These are phyloP conservation scores for Phialocephala subalpina DNA, from an alignment of 2,329 filamentous ascomycete genomes.

Conservation along the genomic window DNA sequence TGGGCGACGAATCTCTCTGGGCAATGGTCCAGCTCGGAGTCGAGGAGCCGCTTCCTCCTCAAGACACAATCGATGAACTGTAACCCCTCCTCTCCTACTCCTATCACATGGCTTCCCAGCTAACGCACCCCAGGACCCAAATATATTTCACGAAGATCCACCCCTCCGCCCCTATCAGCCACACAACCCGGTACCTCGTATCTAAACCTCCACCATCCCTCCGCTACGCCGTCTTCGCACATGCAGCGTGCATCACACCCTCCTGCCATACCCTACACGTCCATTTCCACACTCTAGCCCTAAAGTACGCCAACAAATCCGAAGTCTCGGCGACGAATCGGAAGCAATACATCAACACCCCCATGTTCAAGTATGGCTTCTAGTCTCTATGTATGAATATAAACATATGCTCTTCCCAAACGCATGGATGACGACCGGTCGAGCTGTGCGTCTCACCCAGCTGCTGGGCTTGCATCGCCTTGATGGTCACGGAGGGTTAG, in stretches of 20 bases:
- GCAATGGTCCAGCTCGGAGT: slow-evolving; percentile 22
- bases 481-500: slow-evolving; percentile 79
- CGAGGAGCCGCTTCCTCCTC: slow-evolving; percentile 61
- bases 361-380: slow-evolving; percentile 82
- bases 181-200: slow-evolving; percentile 82
- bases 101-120: not conserved
- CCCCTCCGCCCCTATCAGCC: slow-evolving; percentile 83
- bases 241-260: slow-evolving; percentile 81
- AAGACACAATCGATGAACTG: slow-evolving; percentile 85
- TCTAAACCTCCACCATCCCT: slow-evolving; percentile 86
- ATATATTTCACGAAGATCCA: slow-evolving; percentile 91
- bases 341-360: slow-evolving; percentile 82
- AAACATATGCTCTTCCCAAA: slow-evolving; percentile 95
- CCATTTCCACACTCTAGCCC: slow-evolving; percentile 84
- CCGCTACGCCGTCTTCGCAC: slow-evolving; percentile 93
- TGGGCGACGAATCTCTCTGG: slow-evolving; percentile 9
- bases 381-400: slow-evolving; percentile 87
- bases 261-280: slow-evolving; percentile 81
- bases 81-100: not conserved
- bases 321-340: slow-evolving; percentile 79
- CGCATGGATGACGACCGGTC: slow-evolving; percentile 91
- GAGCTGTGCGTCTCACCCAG: slow-evolving; percentile 76
- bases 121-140: slow-evolving; percentile 63
- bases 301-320: slow-evolving; percentile 88
- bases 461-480: slow-evolving; percentile 92